Conservation (phyloP, 495 filamentous ascomycete species). For the Trichocladium uniseriatum region DNA sequence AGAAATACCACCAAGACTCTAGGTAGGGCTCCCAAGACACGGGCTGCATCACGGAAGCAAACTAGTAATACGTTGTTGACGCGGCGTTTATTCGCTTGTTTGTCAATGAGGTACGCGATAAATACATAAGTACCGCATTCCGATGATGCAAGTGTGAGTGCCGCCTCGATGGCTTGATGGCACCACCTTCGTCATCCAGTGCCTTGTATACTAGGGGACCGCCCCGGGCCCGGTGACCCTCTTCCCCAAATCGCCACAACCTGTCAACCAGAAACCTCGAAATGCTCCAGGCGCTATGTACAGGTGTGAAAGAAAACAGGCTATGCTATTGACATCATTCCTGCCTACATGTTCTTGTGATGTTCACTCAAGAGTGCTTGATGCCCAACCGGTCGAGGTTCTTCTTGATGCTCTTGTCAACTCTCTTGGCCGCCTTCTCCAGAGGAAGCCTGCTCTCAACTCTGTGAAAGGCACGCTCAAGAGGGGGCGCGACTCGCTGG, state of each 20-base stretch:
- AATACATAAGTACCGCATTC: background rate
- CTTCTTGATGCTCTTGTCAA: constrained; percentile 34
- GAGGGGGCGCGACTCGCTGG: constrained; percentile 33
- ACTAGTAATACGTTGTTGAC: too few species aligned
- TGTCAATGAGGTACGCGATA: background rate
- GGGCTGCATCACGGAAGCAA: too few species aligned
- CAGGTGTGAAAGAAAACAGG: background rate
- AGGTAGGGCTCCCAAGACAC: too few species aligned
- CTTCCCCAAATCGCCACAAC: too few species aligned
- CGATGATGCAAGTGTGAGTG: background rate
- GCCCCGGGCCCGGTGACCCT: too few species aligned
- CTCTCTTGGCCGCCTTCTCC: constrained; percentile 35
- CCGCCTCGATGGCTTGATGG: background rate
- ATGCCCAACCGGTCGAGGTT: constrained; percentile 26
- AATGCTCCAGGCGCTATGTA: too few species aligned
- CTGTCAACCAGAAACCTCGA: too few species aligned
- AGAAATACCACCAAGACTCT: too few species aligned
- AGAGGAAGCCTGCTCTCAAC: constrained; percentile 35
- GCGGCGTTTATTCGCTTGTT: constrained; percentile 1
- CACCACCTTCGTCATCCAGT: background rate
- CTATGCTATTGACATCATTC: background rate
- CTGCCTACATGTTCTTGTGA: too few species aligned
- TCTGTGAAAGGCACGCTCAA: constrained; percentile 31
- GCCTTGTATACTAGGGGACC: background rate
- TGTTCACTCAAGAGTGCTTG: constrained; percentile 9